Percentiles rank a stretch among this genome's conserved stretches.
Conservation (phyloP, 2,329 filamentous ascomycete species). For the Colletotrichum musicola region DNA sequence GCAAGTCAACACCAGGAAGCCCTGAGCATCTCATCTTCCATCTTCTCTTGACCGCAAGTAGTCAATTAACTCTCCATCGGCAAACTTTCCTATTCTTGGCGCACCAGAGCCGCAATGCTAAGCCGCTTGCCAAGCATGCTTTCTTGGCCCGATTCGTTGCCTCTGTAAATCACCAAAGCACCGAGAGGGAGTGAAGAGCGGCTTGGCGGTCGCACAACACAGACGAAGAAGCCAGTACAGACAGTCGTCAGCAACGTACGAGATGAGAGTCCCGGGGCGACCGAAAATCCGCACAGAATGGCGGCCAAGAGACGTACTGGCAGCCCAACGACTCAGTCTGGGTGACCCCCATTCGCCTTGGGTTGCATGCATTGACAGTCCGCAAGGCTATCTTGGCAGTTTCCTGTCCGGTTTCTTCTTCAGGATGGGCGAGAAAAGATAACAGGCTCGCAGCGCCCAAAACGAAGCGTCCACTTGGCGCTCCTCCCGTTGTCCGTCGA, state of each 20-base stretch:
- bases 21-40: background rate
- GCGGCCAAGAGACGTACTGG: background rate
- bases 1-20: background rate
- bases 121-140: constrained; percentile 17
- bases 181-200: background rate
- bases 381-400: constrained; percentile 18
- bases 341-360: background rate
- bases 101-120: constrained; percentile 31
- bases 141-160: constrained; percentile 17
- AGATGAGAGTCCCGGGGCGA: background rate
- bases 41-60: background rate
- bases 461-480: constrained; percentile 17
- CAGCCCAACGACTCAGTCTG: background rate
- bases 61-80: constrained; percentile 3
- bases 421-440: constrained; percentile 19
- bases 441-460: constrained; percentile 19
- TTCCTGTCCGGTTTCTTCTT: constrained; percentile 26
- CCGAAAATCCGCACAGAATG: background rate
- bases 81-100: constrained; percentile 7
- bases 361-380: constrained; percentile 27
- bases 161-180: background rate
- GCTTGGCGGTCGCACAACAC: constrained; percentile 22
- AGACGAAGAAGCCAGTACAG: constrained; percentile 5
- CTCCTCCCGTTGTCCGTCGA: constrained; percentile 3
- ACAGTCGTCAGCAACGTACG: constrained; percentile 1